Evolutionary conservation across 2,329 filamentous ascomycete genomes (phyloP).

Genomic region (Beauveria sp.): DNA sequence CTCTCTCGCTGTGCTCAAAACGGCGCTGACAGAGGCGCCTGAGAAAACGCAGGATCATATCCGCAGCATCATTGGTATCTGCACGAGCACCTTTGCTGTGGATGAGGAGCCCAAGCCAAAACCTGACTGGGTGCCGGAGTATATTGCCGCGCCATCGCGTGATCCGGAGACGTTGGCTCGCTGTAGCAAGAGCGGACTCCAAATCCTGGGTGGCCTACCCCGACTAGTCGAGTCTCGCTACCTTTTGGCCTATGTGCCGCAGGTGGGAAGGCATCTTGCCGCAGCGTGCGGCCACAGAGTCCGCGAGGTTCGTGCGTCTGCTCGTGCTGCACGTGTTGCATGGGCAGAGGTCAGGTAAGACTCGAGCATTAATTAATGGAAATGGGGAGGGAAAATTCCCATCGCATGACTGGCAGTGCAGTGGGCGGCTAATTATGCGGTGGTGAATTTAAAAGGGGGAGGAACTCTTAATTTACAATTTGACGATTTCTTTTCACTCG

Average conservation of each 20-base stretch:
- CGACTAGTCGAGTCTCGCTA: conserved; percentile 39
- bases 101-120: conserved; percentile 20
- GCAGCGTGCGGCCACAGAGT: conserved; percentile 46
- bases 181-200: conserved; percentile 40
- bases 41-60: conserved; percentile 40
- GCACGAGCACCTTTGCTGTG: conserved; percentile 30
- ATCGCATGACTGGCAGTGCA: background rate
- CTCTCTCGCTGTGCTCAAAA: conserved; percentile 41
- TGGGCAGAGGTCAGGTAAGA: conserved; percentile 36
- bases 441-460: background rate
- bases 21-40: conserved; percentile 39
- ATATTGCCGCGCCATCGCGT: conserved; percentile 14
- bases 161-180: conserved; percentile 20
- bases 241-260: conserved; percentile 36
- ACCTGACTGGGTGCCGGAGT: conserved; percentile 24
- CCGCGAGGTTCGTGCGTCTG: conserved; percentile 43
- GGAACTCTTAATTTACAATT: background rate
- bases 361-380: background rate
- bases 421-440: background rate
- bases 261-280: conserved; percentile 40
- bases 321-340: conserved; percentile 39
- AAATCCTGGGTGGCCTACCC: conserved; percentile 41
- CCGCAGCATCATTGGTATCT: conserved; percentile 39
- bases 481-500: background rate
- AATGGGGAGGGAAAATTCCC: background rate